Conservation (phyloP, 2,329 filamentous ascomycete species). For the Grosmannia clavigera region DNA sequence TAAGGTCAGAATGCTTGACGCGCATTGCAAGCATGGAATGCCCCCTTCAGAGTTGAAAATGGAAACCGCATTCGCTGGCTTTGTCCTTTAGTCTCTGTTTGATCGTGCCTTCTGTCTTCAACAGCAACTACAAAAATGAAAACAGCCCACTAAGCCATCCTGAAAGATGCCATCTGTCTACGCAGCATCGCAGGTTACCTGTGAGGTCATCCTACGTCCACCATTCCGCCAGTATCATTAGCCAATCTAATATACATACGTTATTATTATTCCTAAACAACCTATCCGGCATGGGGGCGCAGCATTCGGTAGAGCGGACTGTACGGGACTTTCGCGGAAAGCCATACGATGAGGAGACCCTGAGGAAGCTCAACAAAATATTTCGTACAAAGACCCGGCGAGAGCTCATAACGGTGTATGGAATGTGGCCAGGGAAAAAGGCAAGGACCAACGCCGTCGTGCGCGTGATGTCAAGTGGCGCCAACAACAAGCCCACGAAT, state of each 20-base stretch:
- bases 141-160: too few species aligned
- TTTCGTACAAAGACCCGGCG: slow-evolving; percentile 9
- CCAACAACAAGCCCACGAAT: slow-evolving; percentile 5
- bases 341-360: slow-evolving; percentile 3
- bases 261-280: not conserved
- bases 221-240: not conserved
- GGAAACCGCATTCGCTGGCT: not conserved
- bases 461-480: slow-evolving; percentile 8
- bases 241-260: not conserved
- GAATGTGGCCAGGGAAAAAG: slow-evolving; percentile 8
- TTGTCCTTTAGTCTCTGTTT: not conserved
- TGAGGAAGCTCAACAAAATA: slow-evolving; percentile 7
- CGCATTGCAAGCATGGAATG: not conserved
- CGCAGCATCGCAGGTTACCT: not conserved
- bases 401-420: slow-evolving; percentile 6
- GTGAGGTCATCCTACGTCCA: not conserved
- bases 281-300: slow-evolving; percentile 3
- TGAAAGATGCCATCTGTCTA: not conserved
- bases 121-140: not conserved
- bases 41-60: not conserved
- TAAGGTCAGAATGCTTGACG: too few species aligned
- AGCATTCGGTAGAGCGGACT: slow-evolving; percentile 9
- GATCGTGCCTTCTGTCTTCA: not conserved
- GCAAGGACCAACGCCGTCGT: slow-evolving; percentile 3
- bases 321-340: slow-evolving; percentile 6